Evolutionary conservation across 495 filamentous ascomycete species (phyloP).

Genomic region (Hyaloscypha variabilis): DNA sequence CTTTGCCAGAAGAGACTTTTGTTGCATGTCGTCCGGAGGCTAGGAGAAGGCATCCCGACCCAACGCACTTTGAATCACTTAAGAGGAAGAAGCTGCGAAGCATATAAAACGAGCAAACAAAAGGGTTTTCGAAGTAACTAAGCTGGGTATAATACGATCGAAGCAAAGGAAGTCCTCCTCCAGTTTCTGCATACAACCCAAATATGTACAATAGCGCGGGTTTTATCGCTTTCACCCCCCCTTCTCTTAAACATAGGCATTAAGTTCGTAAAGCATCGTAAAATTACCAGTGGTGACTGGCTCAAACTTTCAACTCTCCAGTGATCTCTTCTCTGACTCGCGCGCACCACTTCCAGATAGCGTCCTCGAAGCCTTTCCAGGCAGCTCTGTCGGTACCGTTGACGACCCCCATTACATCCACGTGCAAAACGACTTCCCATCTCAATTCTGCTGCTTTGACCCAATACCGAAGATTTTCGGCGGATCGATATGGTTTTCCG

Average conservation of each 20-base stretch:
- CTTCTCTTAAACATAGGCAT: slow-evolving; percentile 5
- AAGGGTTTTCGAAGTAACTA: slow-evolving; percentile 3
- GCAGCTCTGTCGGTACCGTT: slow-evolving; percentile 63
- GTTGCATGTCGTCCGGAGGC: not conserved
- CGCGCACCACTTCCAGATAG: slow-evolving; percentile 76
- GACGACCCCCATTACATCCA: slow-evolving; percentile 87
- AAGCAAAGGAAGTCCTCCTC: slow-evolving; percentile 7
- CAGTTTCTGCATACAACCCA: not conserved
- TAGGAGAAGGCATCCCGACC: not conserved
- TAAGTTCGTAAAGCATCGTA: slow-evolving; percentile 2
- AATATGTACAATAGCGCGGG: slow-evolving; percentile 1
- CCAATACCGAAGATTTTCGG: slow-evolving; percentile 95
- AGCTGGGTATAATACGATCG: slow-evolving; percentile 15
- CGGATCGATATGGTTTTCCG: slow-evolving; percentile 88
- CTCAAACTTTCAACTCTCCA: slow-evolving; percentile 39
- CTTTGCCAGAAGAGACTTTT: not conserved
- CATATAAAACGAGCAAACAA: not conserved
- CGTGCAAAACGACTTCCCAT: slow-evolving; percentile 85
- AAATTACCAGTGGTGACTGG: not conserved
- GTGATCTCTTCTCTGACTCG: slow-evolving; percentile 76
- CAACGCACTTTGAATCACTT: not conserved
- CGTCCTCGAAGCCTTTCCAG: slow-evolving; percentile 80
- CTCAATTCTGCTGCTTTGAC: slow-evolving; percentile 92
- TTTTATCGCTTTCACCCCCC: not conserved
- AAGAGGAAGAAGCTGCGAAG: not conserved